Percentiles rank a stretch among this genome's conserved stretches.
These are phyloP conservation scores for Magnaporthiopsis rhizophila DNA, from an alignment of 2,329 filamentous ascomycete species.

Conservation along the genomic window DNA sequence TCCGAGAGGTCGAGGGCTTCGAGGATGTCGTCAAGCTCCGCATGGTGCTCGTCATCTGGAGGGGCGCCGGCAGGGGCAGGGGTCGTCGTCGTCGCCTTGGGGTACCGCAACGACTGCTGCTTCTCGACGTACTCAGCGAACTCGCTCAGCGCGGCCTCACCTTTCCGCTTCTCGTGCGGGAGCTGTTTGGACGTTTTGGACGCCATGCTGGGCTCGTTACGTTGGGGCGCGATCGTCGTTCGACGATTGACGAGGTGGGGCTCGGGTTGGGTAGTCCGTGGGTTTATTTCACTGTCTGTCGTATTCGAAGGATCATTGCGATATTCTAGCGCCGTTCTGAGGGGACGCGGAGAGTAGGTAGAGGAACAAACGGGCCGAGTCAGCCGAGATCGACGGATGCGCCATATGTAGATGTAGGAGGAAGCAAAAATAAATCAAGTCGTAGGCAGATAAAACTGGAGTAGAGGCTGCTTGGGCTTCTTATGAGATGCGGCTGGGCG, in stretches of 20 bases:
- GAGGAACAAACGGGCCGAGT: too few species aligned
- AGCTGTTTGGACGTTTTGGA: conserved; percentile 52
- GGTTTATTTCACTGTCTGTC: conserved; percentile 9
- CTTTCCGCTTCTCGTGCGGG: conserved; percentile 73
- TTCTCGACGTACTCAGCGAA: conserved; percentile 97
- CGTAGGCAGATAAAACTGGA: background rate
- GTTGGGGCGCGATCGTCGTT: background rate
- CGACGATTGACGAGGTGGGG: background rate
- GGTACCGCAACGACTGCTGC: conserved; percentile 71
- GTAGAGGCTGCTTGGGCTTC: background rate
- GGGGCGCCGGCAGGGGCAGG: conserved; percentile 20
- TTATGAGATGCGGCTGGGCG: background rate
- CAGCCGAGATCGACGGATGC: too few species aligned
- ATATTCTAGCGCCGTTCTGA: background rate
- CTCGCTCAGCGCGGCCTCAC: conserved; percentile 85
- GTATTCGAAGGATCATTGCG: conserved; percentile 25
- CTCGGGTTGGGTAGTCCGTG: background rate
- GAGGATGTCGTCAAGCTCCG: conserved; percentile 85
- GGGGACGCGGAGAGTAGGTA: background rate
- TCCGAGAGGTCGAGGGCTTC: conserved; percentile 80
- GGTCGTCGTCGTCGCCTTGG: conserved; percentile 23
- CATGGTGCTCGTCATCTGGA: conserved; percentile 47
- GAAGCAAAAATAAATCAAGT: background rate
- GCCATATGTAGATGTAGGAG: background rate
- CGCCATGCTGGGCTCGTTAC: conserved; percentile 36